Evolutionary conservation across 768 basidiomycete genomes (phyloP).

Genomic region (Xanthoconium stramineum): DNA sequence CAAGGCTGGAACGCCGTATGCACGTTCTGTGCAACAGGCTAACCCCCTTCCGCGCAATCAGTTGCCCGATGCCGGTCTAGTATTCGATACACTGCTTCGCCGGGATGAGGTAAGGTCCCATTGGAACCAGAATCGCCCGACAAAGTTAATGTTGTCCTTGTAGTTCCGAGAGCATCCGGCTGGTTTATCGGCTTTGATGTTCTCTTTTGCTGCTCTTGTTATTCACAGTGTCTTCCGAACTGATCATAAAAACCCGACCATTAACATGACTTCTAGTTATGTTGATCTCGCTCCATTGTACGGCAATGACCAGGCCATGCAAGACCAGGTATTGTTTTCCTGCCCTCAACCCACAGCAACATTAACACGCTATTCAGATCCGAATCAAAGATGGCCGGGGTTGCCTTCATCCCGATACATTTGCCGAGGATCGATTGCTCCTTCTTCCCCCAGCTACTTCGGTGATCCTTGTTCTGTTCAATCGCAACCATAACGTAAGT

Average conservation of each 20-base stretch:
- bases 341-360: not conserved
- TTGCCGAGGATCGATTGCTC: constrained; percentile 75
- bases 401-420: constrained; percentile 62
- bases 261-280: constrained; percentile 86
- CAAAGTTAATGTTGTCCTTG: not conserved
- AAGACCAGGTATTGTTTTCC: constrained; percentile 48
- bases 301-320: constrained; percentile 62
- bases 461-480: constrained; percentile 80
- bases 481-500: constrained; percentile 82
- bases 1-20: constrained; percentile 73
- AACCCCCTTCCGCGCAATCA: constrained; percentile 63
- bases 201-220: constrained; percentile 77
- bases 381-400: constrained; percentile 61
- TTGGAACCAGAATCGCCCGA: not conserved
- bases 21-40: constrained; percentile 75
- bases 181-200: constrained; percentile 77
- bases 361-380: constrained; percentile 14
- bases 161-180: constrained; percentile 76
- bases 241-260: constrained; percentile 56
- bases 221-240: constrained; percentile 90
- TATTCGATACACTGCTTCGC: constrained; percentile 78
- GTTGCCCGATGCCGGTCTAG: constrained; percentile 73
- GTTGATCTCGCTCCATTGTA: constrained; percentile 84
- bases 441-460: constrained; percentile 77
- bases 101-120: constrained; percentile 54